Percentiles rank a stretch among this genome's conserved stretches.
Evolutionary conservation across 2,329 filamentous ascomycete species (phyloP).

Genomic region (Chalaropsis thielavioides): DNA sequence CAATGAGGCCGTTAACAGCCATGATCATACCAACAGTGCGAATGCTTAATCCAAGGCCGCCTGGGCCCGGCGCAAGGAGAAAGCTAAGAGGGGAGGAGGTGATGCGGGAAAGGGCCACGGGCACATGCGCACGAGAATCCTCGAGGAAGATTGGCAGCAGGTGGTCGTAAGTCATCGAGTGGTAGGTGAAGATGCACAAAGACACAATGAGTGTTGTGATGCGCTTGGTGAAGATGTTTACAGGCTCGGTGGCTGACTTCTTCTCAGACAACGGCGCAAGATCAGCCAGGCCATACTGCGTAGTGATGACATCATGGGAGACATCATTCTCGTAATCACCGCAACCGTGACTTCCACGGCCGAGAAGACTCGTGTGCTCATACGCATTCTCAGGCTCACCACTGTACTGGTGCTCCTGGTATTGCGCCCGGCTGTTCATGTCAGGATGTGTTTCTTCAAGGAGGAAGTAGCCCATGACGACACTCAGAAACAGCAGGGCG

Average conservation of each 20-base stretch:
- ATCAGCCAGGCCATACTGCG: neutral
- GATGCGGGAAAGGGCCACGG: constrained; percentile 24
- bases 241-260: constrained; percentile 21
- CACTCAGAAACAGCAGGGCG: constrained; percentile 58
- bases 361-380: constrained; percentile 58
- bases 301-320: constrained; percentile 24
- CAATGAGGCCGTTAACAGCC: constrained; percentile 44
- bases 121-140: constrained; percentile 43
- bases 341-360: constrained; percentile 45
- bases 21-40: constrained; percentile 48
- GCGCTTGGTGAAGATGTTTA: constrained; percentile 17
- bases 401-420: constrained; percentile 29
- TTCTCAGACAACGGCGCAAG: constrained; percentile 21
- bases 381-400: constrained; percentile 25
- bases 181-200: constrained; percentile 81
- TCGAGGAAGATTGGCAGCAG: constrained; percentile 87
- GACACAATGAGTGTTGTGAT: constrained; percentile 48
- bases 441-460: constrained; percentile 84
- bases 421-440: constrained; percentile 41
- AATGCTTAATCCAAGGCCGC: constrained; percentile 48
- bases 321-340: constrained; percentile 34
- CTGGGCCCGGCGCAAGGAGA: constrained; percentile 29
- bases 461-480: constrained; percentile 64
- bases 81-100: constrained; percentile 20
- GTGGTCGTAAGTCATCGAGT: constrained; percentile 90